Evolutionary conservation across 306 rosid genomes (phyloP).

Genomic region (Malus fusca): DNA sequence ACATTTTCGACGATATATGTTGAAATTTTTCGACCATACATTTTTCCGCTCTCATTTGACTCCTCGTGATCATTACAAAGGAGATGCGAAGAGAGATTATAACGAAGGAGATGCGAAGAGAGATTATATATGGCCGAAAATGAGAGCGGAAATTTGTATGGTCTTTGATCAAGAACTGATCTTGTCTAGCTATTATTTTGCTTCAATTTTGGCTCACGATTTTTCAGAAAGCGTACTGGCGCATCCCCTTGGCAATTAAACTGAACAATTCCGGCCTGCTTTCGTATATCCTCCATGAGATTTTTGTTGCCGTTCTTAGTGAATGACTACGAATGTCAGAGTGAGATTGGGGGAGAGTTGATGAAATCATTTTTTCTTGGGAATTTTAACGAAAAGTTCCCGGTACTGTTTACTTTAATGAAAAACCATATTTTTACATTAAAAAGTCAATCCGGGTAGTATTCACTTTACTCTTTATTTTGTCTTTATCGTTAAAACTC

Average conservation of each 20-base stretch:
- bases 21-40: too few species aligned
- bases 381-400: too few species aligned
- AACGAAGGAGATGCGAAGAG: background rate
- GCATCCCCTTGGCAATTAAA: constrained; percentile 7
- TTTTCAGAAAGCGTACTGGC: constrained; percentile 11
- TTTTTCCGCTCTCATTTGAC: too few species aligned
- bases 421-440: too few species aligned
- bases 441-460: too few species aligned
- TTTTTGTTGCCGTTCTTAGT: background rate
- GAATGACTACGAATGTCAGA: background rate
- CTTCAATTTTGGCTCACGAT: constrained; percentile 12
- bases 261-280: constrained; percentile 10
- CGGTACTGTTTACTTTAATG: too few species aligned
- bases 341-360: background rate
- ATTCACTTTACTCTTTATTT: too few species aligned
- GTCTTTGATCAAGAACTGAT: constrained; percentile 5
- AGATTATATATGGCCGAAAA: constrained; percentile 2
- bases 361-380: background rate
- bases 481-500: too few species aligned
- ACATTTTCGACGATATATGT: too few species aligned
- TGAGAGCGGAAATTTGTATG: constrained; percentile 11
- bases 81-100: background rate
- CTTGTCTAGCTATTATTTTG: background rate
- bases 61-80: background rate
- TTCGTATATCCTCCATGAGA: background rate